Base-by-base conservation (phyloP, 2,329 filamentous ascomycete species). In the Anthostomella pinea region DNA sequence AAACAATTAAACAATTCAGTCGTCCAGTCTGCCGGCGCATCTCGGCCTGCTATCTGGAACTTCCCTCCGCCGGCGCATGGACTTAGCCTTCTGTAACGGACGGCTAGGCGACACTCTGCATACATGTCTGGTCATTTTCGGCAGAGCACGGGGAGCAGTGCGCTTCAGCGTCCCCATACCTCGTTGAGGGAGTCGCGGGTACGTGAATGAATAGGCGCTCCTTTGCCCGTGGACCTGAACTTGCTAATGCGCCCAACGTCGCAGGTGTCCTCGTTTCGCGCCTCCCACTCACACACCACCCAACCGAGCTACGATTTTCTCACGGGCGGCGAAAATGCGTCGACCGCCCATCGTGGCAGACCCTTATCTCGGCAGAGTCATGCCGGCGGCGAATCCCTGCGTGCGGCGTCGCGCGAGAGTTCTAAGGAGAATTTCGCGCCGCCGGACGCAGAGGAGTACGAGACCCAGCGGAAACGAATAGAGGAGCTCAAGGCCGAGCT, bases 401-500 rank as follows among this genome's bases (percentile, higher is more conserved):
- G 64, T 15, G 66, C 67, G 28, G 63, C 65, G n/a, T 79, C 76
- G 29, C 69, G 67, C 45, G 75, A 79, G 38, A 79, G 75, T 54
- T 75, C 65, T 43, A 80, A 77, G 53, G 78, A 77, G 54, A 81
- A 80, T 53, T 66, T 75, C 49, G 72, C 75, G 20, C 77, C 77
- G 0, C 66, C 73, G 1, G 77, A 79, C 40, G 70, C 70, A n/a
- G 72, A 78, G 40, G 69, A 74, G 37, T 77, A 79, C 54, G 77
- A 81, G 54, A 70, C 67, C 29, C 77, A 75, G 55, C 68, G 71
- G 31, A 72, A 66, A 37, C 68, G 68, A 22, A 77, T 75, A 41
- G 90, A 97, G 55, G 84, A 90, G 47, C 73, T 97, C 17, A 90
- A 91, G 56, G 87, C 91, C 2, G 88, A 96, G 63, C 72, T 97